Conservation (phyloP, 2,329 filamentous ascomycete genomes). For the Cladosporium austrohemisphaericum region DNA sequence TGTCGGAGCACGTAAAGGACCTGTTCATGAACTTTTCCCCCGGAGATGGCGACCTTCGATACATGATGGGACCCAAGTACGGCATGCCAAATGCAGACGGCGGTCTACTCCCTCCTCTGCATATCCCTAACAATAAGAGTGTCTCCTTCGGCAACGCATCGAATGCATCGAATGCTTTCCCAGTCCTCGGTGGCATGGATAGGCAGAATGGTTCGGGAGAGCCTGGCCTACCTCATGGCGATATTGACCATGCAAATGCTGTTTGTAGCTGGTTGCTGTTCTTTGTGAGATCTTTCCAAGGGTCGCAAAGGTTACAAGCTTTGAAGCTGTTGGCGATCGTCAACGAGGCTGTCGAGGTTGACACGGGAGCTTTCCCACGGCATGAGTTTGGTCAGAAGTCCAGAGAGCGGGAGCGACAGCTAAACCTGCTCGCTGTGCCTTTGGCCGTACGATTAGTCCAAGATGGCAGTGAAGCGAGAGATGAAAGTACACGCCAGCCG, state of each 20-base stretch:
- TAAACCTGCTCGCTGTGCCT: constrained; percentile 45
- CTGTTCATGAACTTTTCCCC: constrained; percentile 25
- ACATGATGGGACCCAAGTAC: constrained; percentile 23
- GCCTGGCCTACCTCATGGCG: constrained; percentile 15
- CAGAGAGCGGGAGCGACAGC: constrained; percentile 38
- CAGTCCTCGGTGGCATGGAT: constrained; percentile 36
- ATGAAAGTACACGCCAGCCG: constrained; percentile 32
- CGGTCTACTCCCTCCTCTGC: constrained; percentile 32
- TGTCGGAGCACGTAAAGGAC: constrained; percentile 45
- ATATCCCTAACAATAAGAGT: constrained; percentile 40
- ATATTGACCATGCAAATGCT: constrained; percentile 44
- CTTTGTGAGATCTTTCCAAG: constrained; percentile 40
- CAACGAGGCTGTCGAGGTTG: constrained; percentile 32
- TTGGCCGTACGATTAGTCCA: constrained; percentile 48
- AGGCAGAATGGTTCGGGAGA: constrained; percentile 1
- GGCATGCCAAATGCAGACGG: constrained; percentile 24
- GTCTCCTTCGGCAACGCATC: constrained; percentile 30
- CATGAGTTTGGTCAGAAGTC: constrained; percentile 32
- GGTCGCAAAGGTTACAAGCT: constrained; percentile 39
- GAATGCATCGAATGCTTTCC: constrained; percentile 39
- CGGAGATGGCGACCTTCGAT: constrained; percentile 23
- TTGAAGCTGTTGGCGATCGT: constrained; percentile 39
- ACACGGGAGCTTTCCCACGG: constrained; percentile 21
- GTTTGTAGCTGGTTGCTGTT: constrained; percentile 48
- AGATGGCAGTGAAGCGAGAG: constrained; percentile 35